A percentile compares a stretch with the other conserved stretches of the same genome.
Conservation (phyloP, 768 basidiomycete genomes). For the Fibroporia radiculosa region DNA sequence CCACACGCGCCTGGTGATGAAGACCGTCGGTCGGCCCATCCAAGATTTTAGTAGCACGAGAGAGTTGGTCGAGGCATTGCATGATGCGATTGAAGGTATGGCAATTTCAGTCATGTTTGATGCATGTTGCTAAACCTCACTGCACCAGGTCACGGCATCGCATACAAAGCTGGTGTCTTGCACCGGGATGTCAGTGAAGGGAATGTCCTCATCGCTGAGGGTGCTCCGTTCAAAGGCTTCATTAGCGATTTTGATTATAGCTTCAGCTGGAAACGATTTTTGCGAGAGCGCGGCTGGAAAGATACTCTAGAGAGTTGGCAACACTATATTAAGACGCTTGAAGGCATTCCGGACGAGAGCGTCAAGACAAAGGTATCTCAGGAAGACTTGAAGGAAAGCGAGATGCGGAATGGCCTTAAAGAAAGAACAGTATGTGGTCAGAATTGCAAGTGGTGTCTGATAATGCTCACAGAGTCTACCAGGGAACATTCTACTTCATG, state of each 20-base stretch:
- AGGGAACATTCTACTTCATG: constrained; percentile 8
- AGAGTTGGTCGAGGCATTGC: constrained; percentile 7
- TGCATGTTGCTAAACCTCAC: neutral
- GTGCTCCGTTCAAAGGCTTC: neutral
- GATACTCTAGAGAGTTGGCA: neutral
- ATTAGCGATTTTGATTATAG: constrained; percentile 7
- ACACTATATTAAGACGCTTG: neutral
- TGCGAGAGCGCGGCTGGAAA: neutral
- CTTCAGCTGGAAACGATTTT: neutral
- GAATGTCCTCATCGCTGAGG: constrained; percentile 14
- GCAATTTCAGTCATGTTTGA: neutral
- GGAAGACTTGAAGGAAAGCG: neutral
- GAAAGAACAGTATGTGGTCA: neutral
- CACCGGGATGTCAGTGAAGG: constrained; percentile 15
- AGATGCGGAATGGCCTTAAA: neutral
- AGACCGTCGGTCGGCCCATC: constrained; percentile 6
- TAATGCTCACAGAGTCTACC: neutral
- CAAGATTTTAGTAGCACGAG: constrained; percentile 2
- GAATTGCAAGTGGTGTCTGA: neutral
- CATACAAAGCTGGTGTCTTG: constrained; percentile 7
- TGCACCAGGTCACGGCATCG: constrained; percentile 7
- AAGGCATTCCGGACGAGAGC: neutral
- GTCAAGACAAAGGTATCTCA: neutral
- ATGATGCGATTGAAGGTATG: constrained; percentile 10
- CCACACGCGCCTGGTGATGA: constrained; percentile 8